Percentiles rank a stretch among this genome's conserved stretches.
Evolutionary conservation across 73 alveolate genomes (phyloP).

Genomic region (Stentor roeselii): DNA sequence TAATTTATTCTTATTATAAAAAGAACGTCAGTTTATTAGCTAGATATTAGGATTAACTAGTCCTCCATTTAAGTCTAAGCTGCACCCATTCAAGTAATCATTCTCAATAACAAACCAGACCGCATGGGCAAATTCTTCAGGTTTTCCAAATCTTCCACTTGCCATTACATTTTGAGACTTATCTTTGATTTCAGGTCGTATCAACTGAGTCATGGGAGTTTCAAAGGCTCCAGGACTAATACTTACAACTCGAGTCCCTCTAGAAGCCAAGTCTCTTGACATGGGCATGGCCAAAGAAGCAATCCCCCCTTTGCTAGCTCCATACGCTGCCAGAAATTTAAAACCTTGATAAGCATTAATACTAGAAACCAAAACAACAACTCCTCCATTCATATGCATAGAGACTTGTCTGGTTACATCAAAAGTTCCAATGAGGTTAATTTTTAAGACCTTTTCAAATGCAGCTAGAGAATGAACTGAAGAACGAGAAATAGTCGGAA

Average conservation of each 20-base stretch:
- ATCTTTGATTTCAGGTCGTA: conserved; percentile 49
- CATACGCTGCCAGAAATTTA: conserved; percentile 82
- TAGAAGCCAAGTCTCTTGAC: conserved; percentile 90
- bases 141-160: conserved; percentile 71
- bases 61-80: conserved; percentile 83
- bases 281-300: conserved; percentile 87
- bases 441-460: conserved; percentile 60
- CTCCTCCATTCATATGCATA: conserved; percentile 75
- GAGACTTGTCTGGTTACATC: conserved; percentile 77
- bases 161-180: conserved; percentile 57
- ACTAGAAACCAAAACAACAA: conserved; percentile 71
- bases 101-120: conserved; percentile 54
- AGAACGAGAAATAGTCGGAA: conserved; percentile 46
- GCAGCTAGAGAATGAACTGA: conserved; percentile 45
- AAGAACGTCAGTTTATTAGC: no score
- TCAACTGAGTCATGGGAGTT: conserved; percentile 70
- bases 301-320: conserved; percentile 90
- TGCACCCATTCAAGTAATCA: conserved; percentile 68
- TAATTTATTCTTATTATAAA: no score
- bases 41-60: conserved; percentile 18
- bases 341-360: conserved; percentile 90
- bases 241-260: conserved; percentile 79
- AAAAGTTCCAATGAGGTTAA: conserved; percentile 83
- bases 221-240: conserved; percentile 83
- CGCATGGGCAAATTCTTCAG: conserved; percentile 81